These are phyloP conservation scores for Malus hybrid DNA, from an alignment of 331 rosid species.

Conservation along the genomic window DNA sequence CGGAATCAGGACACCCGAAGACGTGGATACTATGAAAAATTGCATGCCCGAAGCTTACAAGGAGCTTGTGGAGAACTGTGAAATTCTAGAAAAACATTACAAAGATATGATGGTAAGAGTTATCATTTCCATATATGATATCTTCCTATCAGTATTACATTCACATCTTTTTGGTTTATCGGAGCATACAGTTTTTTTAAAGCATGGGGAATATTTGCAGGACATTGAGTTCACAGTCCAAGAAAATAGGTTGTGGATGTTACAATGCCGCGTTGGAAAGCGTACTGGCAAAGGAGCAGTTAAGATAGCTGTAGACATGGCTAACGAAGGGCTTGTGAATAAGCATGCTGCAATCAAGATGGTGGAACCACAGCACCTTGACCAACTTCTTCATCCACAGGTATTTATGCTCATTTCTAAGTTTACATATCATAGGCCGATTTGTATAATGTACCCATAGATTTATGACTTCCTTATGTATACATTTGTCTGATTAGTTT, in stretches of 20 bases:
- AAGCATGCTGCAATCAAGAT: conserved; percentile 44
- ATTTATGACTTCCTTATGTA: background rate
- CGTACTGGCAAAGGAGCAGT: conserved; percentile 92
- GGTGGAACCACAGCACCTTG: no score
- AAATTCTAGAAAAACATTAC: conserved; percentile 85
- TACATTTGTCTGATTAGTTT: conserved; percentile 43
- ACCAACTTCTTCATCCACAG: no score
- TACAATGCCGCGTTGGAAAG: conserved; percentile 93
- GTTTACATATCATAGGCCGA: background rate
- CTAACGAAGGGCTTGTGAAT: conserved; percentile 76
- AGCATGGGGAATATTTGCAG: conserved; percentile 24
- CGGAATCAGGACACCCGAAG: conserved; percentile 92
- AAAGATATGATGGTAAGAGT: conserved; percentile 90
- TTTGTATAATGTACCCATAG: background rate
- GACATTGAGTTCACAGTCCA: conserved; percentile 98
- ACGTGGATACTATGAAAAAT: conserved; percentile 61
- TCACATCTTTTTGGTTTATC: background rate
- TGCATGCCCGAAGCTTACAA: conserved; percentile 89
- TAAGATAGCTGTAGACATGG: conserved; percentile 92
- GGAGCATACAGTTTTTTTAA: background rate
- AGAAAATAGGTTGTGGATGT: conserved; percentile 93
- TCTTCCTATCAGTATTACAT: background rate
- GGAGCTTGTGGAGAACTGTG: conserved; percentile 85
- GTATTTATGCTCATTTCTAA: background rate
- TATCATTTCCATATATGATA: background rate